Percentiles rank a stretch among this genome's conserved stretches.
phyloP scores from a whole-genome alignment of 257 asterid genomes.

The Scutellaria baicalensis region DNA sequence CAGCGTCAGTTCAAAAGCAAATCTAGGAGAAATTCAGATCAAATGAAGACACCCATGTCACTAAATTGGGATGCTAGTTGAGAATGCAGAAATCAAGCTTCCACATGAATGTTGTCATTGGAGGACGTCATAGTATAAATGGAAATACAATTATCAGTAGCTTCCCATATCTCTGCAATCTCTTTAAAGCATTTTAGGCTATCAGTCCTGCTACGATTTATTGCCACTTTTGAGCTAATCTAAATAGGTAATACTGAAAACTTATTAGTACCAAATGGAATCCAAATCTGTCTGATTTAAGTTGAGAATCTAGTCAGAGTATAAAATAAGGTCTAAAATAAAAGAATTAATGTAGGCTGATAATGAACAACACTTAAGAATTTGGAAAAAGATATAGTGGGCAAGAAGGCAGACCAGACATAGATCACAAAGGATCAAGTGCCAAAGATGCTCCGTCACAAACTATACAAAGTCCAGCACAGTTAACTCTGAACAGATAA shows the following conservation, averaged over 20 bases:
- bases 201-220: neutral
- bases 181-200: neutral
- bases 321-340: neutral
- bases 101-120: neutral
- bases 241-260: neutral
- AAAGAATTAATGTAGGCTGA: neutral
- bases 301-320: neutral
- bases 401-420: neutral
- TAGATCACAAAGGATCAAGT: neutral
- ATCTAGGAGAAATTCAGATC: neutral
- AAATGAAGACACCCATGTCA: conserved; percentile 5
- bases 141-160: neutral
- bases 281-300: neutral
- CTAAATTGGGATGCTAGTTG: neutral
- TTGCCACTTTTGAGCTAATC: neutral
- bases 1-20: neutral
- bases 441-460: neutral
- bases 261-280: neutral
- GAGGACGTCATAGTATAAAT: neutral
- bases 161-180: neutral
- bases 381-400: neutral
- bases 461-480: neutral
- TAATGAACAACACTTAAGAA: neutral
- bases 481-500: neutral
- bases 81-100: conserved; percentile 7